Percentiles rank a stretch among this genome's conserved stretches.
Conservation (phyloP, 345 rosid species). For the Orychophragmus violaceus region DNA sequence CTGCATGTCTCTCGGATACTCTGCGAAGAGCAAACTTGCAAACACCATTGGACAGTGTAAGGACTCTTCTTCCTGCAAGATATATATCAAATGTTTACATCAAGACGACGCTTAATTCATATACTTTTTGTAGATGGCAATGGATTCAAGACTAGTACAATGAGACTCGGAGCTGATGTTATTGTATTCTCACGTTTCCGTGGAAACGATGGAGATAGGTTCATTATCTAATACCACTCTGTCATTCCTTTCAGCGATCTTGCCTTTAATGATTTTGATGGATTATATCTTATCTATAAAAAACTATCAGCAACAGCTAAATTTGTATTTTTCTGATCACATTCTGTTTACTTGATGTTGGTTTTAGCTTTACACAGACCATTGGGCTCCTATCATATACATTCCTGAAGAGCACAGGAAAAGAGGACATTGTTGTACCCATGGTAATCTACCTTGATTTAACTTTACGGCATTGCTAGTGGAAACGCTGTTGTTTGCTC, state of each 20-base stretch:
- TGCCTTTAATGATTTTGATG: not conserved
- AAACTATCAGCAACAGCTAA: not conserved
- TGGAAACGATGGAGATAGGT: slow-evolving; percentile 67
- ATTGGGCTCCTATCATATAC: slow-evolving; percentile 89
- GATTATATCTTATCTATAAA: not conserved
- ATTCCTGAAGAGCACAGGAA: slow-evolving; percentile 83
- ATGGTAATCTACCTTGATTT: slow-evolving; percentile 52
- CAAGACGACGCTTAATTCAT: not conserved
- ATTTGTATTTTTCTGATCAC: not conserved
- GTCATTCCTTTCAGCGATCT: not conserved
- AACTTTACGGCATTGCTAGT: not conserved
- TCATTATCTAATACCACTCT: not conserved
- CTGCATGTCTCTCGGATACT: slow-evolving; percentile 86
- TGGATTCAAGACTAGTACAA: slow-evolving; percentile 97
- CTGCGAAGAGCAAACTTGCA: slow-evolving; percentile 76
- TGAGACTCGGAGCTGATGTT: slow-evolving; percentile 99
- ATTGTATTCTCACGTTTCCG: slow-evolving; percentile 78
- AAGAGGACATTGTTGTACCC: slow-evolving; percentile 95
- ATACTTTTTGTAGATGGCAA: slow-evolving; percentile 60
- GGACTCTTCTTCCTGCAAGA: not conserved
- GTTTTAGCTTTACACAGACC: slow-evolving; percentile 70
- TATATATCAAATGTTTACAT: not conserved
- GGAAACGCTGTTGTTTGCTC: not conserved
- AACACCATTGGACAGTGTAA: slow-evolving; percentile 88
- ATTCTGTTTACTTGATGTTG: slow-evolving; percentile 23